Evolutionary conservation across 2,329 filamentous ascomycete species (phyloP).

Genomic region (Neurospora sp.): DNA sequence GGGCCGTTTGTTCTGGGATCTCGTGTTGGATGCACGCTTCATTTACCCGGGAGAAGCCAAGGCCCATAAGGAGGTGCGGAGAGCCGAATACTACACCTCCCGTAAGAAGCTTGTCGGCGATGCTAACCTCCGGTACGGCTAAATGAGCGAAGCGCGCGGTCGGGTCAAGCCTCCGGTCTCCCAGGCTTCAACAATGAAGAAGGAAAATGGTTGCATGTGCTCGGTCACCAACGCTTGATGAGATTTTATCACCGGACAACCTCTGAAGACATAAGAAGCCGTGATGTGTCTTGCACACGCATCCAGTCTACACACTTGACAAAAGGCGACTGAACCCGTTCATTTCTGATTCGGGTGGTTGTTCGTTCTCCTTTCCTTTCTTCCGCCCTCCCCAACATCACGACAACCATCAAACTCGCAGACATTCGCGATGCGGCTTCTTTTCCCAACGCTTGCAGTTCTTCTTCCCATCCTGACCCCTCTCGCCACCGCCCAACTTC

Average conservation of each 20-base stretch:
- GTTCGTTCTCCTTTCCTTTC: not conserved
- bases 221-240: not conserved
- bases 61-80: not conserved
- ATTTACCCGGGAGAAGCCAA: not conserved
- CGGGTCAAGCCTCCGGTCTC: not conserved
- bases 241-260: not conserved
- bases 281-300: not conserved
- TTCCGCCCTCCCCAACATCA: not conserved
- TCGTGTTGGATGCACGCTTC: not conserved
- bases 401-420: not conserved
- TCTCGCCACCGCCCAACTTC: constrained; percentile 29
- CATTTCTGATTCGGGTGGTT: not conserved
- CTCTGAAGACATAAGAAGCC: not conserved
- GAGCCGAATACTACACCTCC: not conserved
- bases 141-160: not conserved
- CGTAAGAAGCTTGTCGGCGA: not conserved
- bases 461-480: constrained; percentile 21
- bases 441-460: constrained; percentile 11
- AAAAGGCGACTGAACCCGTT: not conserved
- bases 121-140: not conserved
- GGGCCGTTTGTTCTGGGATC: not conserved
- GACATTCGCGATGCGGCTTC: constrained; percentile 8
- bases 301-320: not conserved
- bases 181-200: not conserved
- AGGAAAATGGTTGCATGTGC: not conserved